Base-by-base conservation (phyloP, 768 basidiomycete genomes). In the Auriculariales sp. region DNA sequence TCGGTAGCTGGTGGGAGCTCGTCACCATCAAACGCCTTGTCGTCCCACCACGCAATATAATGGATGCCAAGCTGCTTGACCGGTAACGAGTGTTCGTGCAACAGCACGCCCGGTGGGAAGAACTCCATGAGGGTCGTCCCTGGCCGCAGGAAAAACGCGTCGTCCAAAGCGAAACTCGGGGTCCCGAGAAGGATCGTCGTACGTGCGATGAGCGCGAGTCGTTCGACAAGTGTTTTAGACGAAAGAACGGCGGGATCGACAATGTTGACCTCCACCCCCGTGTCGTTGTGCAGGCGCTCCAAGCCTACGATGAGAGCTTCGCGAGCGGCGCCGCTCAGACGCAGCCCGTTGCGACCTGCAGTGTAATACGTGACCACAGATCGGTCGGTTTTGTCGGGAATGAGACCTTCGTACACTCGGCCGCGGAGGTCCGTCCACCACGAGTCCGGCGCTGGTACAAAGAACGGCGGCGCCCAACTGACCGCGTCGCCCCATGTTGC, bases 121-220 rank as follows among this genome's bases (percentile, higher is more conserved):
- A 90, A 70, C 64, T 92, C 88, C 66, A 89, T 75, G 30, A 89
- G 68, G 3, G 79, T 78, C 19, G 83, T 70, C 24, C 72, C 36
- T 3, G 60, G 56, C 51, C 73, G 75, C 75, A 89, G 78, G 66
- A 79, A 88, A 14, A 83, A 62, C 49, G 75, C 63, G 59, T 89
- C 84, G 54, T 83, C 68, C 27, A 88, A 71, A 53, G 79, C 74
- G 47, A 67, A 58, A 3, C 81, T 75, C 55, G 78, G 67, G 15
- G 77, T 72, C 32, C 81, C 78, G 31, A 85, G 54, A 28, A 83
- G 62, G 50, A 84, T 63, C 81, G 83, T 52, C 39, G 39, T 11
- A 19, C 39, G 39, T 5, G 39, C 39, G 39, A 44, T 12, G n/a
- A 44, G 39, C 19, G 12, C 17, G 5, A 25, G 12, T 19, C 39